Conservation (phyloP, 2,329 filamentous ascomycete genomes). For the Neonectria faginata region DNA sequence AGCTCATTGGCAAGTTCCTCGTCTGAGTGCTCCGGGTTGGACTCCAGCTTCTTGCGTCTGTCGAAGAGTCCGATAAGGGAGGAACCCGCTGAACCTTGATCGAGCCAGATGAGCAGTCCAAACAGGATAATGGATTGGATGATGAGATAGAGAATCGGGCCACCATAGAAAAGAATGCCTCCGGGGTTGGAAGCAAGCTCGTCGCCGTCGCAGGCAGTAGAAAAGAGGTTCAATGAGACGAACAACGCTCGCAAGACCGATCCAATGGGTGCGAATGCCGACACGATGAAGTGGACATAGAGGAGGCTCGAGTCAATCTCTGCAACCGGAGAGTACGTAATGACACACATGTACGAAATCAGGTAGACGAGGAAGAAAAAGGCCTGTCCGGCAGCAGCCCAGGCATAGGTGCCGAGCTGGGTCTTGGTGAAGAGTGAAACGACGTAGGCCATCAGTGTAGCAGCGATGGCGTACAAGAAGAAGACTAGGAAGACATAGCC, state of each 20-base stretch:
- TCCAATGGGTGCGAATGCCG: slow-evolving; percentile 79
- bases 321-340: slow-evolving; percentile 79
- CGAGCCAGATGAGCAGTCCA: slow-evolving; percentile 79
- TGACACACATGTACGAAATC: slow-evolving; percentile 75
- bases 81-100: slow-evolving; percentile 76
- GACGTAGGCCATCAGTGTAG: slow-evolving; percentile 81
- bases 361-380: slow-evolving; percentile 78
- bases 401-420: slow-evolving; percentile 86
- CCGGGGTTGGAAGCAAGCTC: slow-evolving; percentile 76
- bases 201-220: slow-evolving; percentile 76
- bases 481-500: slow-evolving; percentile 87
- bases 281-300: slow-evolving; percentile 80
- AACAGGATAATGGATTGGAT: slow-evolving; percentile 80
- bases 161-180: slow-evolving; percentile 80
- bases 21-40: slow-evolving; percentile 56
- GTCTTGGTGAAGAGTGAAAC: slow-evolving; percentile 83
- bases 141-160: slow-evolving; percentile 85
- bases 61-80: slow-evolving; percentile 58
- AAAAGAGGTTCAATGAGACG: slow-evolving; percentile 85
- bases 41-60: slow-evolving; percentile 45
- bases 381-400: slow-evolving; percentile 81
- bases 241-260: slow-evolving; percentile 81
- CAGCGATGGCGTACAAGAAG: slow-evolving; percentile 82
- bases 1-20: slow-evolving; percentile 75
- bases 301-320: slow-evolving; percentile 75